A percentile compares a stretch with the other conserved stretches of the same genome.
These are phyloP conservation scores for Pyricularia sp. DNA, from an alignment of 2,329 filamentous ascomycete genomes.

Conservation along the genomic window DNA sequence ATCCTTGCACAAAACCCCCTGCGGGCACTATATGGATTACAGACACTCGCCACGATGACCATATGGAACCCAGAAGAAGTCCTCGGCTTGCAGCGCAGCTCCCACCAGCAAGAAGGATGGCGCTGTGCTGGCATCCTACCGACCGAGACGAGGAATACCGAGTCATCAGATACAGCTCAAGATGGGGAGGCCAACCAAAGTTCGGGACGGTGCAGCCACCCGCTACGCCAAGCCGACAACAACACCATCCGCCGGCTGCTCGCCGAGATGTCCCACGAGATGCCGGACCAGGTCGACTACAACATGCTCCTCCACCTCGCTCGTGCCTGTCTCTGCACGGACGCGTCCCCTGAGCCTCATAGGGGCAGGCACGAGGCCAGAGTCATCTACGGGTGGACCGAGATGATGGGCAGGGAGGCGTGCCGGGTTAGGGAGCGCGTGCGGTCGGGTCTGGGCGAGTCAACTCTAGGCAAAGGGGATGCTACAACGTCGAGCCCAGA, in stretches of 20 bases:
- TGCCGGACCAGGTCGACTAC: conserved; percentile 5
- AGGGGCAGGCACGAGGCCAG: conserved; percentile 3
- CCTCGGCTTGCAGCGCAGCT: not conserved
- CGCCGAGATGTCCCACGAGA: conserved; percentile 2
- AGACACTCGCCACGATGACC: not conserved
- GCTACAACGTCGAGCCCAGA: not conserved
- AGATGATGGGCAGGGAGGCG: conserved; percentile 4
- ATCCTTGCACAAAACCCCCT: not conserved
- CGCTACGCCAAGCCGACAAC: conserved; percentile 2
- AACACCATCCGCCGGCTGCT: conserved; percentile 5
- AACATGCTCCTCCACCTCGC: conserved; percentile 5
- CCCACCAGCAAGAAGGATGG: not conserved
- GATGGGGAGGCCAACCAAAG: not conserved
- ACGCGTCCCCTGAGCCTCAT: conserved; percentile 3
- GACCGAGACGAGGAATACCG: not conserved
- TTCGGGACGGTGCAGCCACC: not conserved
- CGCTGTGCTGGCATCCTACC: not conserved
- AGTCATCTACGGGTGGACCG: conserved; percentile 6
- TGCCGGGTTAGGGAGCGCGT: not conserved
- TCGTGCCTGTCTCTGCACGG: conserved; percentile 5
- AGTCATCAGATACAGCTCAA: not conserved
- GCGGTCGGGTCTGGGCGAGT: not conserved
- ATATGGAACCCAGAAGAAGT: conserved; percentile 1
- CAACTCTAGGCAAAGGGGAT: not conserved
- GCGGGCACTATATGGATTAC: not conserved